Percentiles rank a stretch among this genome's conserved stretches.
These are phyloP conservation scores for Coleophoma eucalyptorum DNA, from an alignment of 2,329 filamentous ascomycete genomes.

Conservation along the genomic window DNA sequence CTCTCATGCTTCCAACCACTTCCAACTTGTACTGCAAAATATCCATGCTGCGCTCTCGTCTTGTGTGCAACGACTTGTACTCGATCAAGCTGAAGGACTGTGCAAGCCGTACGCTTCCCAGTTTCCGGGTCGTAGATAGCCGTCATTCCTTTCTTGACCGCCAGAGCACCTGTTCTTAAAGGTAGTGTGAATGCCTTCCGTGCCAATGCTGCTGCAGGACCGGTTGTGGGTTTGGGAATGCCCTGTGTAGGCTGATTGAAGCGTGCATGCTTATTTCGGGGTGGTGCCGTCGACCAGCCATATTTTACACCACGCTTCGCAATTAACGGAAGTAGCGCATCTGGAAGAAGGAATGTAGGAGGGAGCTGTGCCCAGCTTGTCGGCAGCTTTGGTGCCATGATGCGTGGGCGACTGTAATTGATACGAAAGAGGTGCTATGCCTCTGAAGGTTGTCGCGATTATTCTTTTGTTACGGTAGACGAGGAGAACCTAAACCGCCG, in stretches of 20 bases:
- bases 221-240: conserved; percentile 51
- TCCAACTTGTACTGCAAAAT: conserved; percentile 91
- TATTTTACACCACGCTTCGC: conserved; percentile 29
- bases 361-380: conserved; percentile 26
- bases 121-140: conserved; percentile 76
- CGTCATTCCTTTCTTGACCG: conserved; percentile 94
- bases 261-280: conserved; percentile 42
- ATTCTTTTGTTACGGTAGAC: conserved; percentile 16
- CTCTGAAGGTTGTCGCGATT: conserved; percentile 2
- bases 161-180: conserved; percentile 75
- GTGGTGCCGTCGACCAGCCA: conserved; percentile 56
- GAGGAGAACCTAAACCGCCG: conserved; percentile 8
- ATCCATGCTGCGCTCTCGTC: conserved; percentile 76
- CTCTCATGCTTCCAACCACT: conserved; percentile 67
- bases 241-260: conserved; percentile 58
- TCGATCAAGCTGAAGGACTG: conserved; percentile 87
- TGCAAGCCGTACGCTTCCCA: conserved; percentile 77
- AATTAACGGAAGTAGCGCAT: conserved; percentile 25
- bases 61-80: conserved; percentile 89
- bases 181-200: conserved; percentile 57
- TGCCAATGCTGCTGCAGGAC: conserved; percentile 56
- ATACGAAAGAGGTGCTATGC: not conserved
- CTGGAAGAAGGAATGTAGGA: conserved; percentile 25
- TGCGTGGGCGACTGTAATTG: conserved; percentile 13
- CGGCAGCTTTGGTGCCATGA: conserved; percentile 30